Conservation (phyloP, 257 asterid species). For the Fraxinus excelsior region DNA sequence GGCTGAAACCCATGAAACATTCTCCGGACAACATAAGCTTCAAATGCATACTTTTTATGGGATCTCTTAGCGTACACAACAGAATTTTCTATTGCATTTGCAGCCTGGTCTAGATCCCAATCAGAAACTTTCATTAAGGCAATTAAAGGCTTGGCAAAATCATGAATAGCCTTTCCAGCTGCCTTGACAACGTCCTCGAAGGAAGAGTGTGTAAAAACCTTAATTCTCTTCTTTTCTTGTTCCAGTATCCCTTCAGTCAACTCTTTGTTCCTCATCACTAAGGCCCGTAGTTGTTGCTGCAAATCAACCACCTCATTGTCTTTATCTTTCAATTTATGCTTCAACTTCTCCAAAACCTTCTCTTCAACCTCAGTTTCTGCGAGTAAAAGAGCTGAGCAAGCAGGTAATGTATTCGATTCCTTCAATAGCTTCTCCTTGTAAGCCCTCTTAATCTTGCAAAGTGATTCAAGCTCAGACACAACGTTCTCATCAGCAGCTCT, state of each 20-base stretch:
- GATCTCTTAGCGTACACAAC: slow-evolving; percentile 66
- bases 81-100: slow-evolving; percentile 49
- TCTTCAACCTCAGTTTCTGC: slow-evolving; percentile 61
- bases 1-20: slow-evolving; percentile 60
- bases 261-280: slow-evolving; percentile 45
- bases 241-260: slow-evolving; percentile 47
- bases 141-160: slow-evolving; percentile 78
- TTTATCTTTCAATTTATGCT: slow-evolving; percentile 47
- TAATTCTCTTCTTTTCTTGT: slow-evolving; percentile 39
- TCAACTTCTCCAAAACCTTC: slow-evolving; percentile 52
- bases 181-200: slow-evolving; percentile 54
- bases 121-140: slow-evolving; percentile 69
- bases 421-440: slow-evolving; percentile 57
- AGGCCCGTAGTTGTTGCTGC: slow-evolving; percentile 39
- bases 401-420: slow-evolving; percentile 40
- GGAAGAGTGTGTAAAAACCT: slow-evolving; percentile 33
- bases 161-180: slow-evolving; percentile 70
- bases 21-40: slow-evolving; percentile 69
- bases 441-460: slow-evolving; percentile 51
- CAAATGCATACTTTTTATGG: slow-evolving; percentile 75
- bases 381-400: slow-evolving; percentile 48
- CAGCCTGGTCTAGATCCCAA: slow-evolving; percentile 84
- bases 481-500: slow-evolving; percentile 60
- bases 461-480: slow-evolving; percentile 47
- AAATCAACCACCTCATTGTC: slow-evolving; percentile 37